Evolutionary conservation across 2,329 filamentous ascomycete species (phyloP).

Genomic region (Hypoxylon sp.): DNA sequence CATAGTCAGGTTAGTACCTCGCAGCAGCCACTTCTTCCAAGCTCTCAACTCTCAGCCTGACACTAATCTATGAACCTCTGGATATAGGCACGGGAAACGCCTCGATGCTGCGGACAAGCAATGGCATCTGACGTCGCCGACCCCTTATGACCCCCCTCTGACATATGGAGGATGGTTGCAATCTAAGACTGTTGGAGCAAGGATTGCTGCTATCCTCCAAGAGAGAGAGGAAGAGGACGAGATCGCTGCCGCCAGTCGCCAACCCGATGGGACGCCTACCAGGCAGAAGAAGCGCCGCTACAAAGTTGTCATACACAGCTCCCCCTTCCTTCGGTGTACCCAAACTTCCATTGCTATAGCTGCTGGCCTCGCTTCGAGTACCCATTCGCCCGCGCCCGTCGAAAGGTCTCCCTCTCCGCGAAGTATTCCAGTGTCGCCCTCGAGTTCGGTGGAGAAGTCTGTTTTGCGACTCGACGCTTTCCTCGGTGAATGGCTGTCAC

Average conservation of each 20-base stretch:
- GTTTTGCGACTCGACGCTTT: slow-evolving; percentile 89
- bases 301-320: slow-evolving; percentile 88
- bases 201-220: slow-evolving; percentile 80
- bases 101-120: slow-evolving; percentile 94
- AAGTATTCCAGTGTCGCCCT: slow-evolving; percentile 41
- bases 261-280: slow-evolving; percentile 35
- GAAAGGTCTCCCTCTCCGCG: slow-evolving; percentile 47
- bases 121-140: slow-evolving; percentile 93
- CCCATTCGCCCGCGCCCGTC: slow-evolving; percentile 53
- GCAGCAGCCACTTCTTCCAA: background rate
- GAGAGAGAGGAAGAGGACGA: slow-evolving; percentile 61
- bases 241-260: slow-evolving; percentile 40
- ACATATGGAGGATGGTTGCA: slow-evolving; percentile 96
- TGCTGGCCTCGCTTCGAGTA: slow-evolving; percentile 80
- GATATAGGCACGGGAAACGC: slow-evolving; percentile 83
- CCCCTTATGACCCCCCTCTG: slow-evolving; percentile 94
- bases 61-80: slow-evolving; percentile 18
- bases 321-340: slow-evolving; percentile 92
- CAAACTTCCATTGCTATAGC: slow-evolving; percentile 92
- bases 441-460: slow-evolving; percentile 62
- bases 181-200: slow-evolving; percentile 81
- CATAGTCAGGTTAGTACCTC: slow-evolving; percentile 60
- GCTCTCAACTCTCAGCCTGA: slow-evolving; percentile 10
- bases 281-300: slow-evolving; percentile 70
- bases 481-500: slow-evolving; percentile 93